Conservation (phyloP, 345 rosid species). For the Salix brachista region DNA sequence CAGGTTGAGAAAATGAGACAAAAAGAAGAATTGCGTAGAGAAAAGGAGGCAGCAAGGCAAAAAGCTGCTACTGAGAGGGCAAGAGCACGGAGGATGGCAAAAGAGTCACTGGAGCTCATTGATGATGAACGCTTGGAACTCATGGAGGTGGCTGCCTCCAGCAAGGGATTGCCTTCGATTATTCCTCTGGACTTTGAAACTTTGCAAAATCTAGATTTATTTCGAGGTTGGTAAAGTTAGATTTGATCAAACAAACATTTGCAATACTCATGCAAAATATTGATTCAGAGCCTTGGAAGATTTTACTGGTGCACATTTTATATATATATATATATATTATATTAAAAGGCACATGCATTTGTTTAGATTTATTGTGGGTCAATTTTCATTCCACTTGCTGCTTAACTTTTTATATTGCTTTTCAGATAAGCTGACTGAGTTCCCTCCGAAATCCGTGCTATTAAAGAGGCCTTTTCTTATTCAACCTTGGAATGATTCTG, state of each 20-base stretch:
- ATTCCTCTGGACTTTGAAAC: slow-evolving; percentile 66
- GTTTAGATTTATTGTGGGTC: not conserved
- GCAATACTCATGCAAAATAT: not conserved
- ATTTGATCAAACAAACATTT: not conserved
- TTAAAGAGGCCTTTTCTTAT: slow-evolving; percentile 64
- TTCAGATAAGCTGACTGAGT: slow-evolving; percentile 51
- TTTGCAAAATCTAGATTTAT: slow-evolving; percentile 64
- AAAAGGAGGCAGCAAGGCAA: slow-evolving; percentile 73
- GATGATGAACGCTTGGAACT: slow-evolving; percentile 91
- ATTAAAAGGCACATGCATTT: not conserved
- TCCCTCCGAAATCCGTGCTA: slow-evolving; percentile 63
- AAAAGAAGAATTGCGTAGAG: slow-evolving; percentile 76
- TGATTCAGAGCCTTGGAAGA: not conserved
- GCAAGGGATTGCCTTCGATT: slow-evolving; percentile 65
- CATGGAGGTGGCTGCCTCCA: slow-evolving; percentile 73
- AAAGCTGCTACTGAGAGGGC: slow-evolving; percentile 92
- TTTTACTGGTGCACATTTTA: not conserved
- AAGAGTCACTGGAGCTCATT: slow-evolving; percentile 74
- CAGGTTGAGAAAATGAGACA: slow-evolving; percentile 83
- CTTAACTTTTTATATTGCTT: slow-evolving; percentile 19
- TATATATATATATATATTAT: not conserved
- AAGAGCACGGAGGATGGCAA: slow-evolving; percentile 80
- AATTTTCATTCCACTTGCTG: slow-evolving; percentile 8
- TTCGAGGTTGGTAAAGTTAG: slow-evolving; percentile 51
- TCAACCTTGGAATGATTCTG: slow-evolving; percentile 78